These are phyloP conservation scores for Trametes coccinea DNA, from an alignment of 768 basidiomycete genomes.

Conservation along the genomic window DNA sequence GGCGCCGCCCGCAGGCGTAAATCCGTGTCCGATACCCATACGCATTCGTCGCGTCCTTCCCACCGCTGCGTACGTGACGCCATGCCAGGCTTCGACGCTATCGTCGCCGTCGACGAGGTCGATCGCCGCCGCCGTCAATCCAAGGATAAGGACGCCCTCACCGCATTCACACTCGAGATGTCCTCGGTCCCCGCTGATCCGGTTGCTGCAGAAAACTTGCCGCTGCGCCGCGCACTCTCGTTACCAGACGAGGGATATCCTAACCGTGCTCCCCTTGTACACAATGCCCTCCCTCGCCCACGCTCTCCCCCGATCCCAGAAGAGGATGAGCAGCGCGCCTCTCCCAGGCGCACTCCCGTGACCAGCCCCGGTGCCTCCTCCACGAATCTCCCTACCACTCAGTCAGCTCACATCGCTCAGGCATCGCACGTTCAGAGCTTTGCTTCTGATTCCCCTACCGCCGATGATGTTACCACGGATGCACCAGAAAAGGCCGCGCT, in stretches of 20 bases:
- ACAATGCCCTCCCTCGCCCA: slow-evolving; percentile 5
- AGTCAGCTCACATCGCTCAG: not conserved
- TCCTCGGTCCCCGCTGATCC: not conserved
- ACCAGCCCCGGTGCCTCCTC: slow-evolving; percentile 10
- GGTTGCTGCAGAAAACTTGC: not conserved
- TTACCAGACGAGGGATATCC: slow-evolving; percentile 11
- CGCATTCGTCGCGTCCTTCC: slow-evolving; percentile 13
- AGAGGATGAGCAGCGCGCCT: slow-evolving; percentile 34
- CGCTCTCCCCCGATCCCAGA: slow-evolving; percentile 22
- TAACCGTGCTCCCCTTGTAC: not conserved
- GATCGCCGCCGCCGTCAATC: slow-evolving; percentile 57
- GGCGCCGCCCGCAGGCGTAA: slow-evolving; percentile 61
- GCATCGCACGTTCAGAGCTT: not conserved
- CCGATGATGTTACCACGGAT: not conserved
- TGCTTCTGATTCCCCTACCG: not conserved
- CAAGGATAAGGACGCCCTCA: slow-evolving; percentile 12
- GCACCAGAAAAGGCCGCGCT: not conserved
- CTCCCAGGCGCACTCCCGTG: slow-evolving; percentile 21
- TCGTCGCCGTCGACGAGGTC: slow-evolving; percentile 63
- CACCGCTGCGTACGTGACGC: slow-evolving; percentile 25
- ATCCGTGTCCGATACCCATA: slow-evolving; percentile 25
- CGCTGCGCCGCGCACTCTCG: slow-evolving; percentile 17
- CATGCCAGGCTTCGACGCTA: slow-evolving; percentile 25
- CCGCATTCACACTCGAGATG: slow-evolving; percentile 4
- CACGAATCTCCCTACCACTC: slow-evolving; percentile 3